These are phyloP conservation scores for Triticum timopheevii DNA, from an alignment of 176 grass and related monocot species.

Conservation along the genomic window DNA sequence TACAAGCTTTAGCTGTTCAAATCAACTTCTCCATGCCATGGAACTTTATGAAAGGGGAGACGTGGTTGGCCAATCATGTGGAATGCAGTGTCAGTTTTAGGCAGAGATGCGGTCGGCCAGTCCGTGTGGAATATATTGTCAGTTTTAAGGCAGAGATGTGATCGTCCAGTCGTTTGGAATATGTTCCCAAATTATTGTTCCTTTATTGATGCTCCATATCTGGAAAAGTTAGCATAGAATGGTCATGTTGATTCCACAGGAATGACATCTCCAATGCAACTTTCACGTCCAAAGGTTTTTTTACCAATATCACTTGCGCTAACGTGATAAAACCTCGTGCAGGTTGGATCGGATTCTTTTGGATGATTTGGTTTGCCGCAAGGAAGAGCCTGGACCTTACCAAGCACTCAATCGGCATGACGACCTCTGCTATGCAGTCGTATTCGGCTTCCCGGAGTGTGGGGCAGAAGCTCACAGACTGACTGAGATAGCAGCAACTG, in stretches of 20 bases:
- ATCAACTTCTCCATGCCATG: not conserved
- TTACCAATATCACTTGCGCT: not conserved
- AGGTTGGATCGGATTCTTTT: slow-evolving; percentile 94
- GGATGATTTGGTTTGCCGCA: slow-evolving; percentile 57
- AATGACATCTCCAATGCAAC: not conserved
- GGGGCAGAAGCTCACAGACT: slow-evolving; percentile 18
- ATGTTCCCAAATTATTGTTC: not conserved
- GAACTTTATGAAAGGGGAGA: no score
- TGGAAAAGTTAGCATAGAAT: not conserved
- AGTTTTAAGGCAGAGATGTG: not conserved
- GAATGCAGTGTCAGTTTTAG: no score
- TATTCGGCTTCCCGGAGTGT: slow-evolving; percentile 52
- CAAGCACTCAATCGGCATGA: slow-evolving; percentile 52
- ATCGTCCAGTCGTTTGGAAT: not conserved
- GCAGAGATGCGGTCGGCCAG: no score
- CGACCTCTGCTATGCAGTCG: slow-evolving; percentile 59
- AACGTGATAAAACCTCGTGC: slow-evolving; percentile 11
- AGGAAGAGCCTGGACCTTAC: slow-evolving; percentile 77
- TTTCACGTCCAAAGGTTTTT: no score
- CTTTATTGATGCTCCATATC: slow-evolving; percentile 16
- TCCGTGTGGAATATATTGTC: no score
- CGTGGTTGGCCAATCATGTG: no score
- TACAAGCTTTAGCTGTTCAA: not conserved
- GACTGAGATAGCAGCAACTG: slow-evolving; percentile 1
- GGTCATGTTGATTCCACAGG: not conserved